Base-by-base conservation (phyloP, 140 eudicot genomes). In the Stevia rebaudiana region DNA sequence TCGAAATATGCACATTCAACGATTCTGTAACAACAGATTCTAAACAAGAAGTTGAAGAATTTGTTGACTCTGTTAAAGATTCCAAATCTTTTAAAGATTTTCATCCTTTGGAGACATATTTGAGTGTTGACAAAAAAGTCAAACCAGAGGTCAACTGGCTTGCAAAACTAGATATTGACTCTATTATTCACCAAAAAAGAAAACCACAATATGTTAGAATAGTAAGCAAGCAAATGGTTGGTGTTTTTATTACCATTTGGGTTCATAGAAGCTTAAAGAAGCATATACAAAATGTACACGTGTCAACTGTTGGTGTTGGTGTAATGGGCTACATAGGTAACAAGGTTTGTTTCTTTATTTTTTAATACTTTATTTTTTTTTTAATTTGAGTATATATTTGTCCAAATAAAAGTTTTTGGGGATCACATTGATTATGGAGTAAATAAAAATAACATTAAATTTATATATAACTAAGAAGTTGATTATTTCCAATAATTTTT, bases 151-250 rank as follows among this genome's bases (percentile, higher is more conserved):
- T 65, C 70, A 49, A 77, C 30, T n/a, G 69, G 42, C 77, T 77
- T 61, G 75, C 77, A 6, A 81, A 72, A 44, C 69, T 87, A 39
- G 84, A 87, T 74, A 85, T 77, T 77, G 84, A 87, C 39, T 52
- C 81, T 6, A 69, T 83, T 15, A 76, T 83, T 58, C 40, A 74
- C 35, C 68, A 60, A 46, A 76, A 80, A 35, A 56, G 76, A 75
- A 75, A 50, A 44, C 40, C 77, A 0, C 62, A 66, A 56, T 80
- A 80, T 76, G 79, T 75, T 37, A 71, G 84, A 75, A 76, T 82
- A 4, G 82, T 79, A 49, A 82, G 84, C 68, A 82, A 82, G 77
- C 88, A 82, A 68, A 82, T 82, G 88, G 84, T 82, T 67, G 88
- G 88, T 43, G 72, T 82, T 43, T 79, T 82, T 64, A 72, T 82